Conservation (phyloP, 495 filamentous ascomycete species). For the Filosporella fistucella region DNA sequence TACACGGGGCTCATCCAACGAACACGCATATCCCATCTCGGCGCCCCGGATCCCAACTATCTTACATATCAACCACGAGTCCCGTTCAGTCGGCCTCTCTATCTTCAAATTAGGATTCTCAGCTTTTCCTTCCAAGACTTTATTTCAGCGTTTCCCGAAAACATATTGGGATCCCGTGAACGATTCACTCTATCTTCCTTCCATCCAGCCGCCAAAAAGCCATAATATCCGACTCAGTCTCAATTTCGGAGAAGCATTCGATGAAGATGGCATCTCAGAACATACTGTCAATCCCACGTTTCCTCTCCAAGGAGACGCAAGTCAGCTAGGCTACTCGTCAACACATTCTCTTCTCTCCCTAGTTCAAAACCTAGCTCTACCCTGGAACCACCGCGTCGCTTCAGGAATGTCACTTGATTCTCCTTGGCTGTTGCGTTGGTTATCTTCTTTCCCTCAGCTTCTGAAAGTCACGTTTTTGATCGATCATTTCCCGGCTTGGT, state of each 20-base stretch:
- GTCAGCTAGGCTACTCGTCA: too few species aligned
- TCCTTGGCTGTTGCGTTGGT: too few species aligned
- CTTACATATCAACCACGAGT: background rate
- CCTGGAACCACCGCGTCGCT: too few species aligned
- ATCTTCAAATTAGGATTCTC: background rate
- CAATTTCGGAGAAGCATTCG: too few species aligned
- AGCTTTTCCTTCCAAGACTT: background rate
- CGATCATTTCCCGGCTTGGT: background rate
- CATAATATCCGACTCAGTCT: too few species aligned
- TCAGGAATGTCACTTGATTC: too few species aligned
- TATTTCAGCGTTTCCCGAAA: background rate
- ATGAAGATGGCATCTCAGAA: too few species aligned
- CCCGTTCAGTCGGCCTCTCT: background rate
- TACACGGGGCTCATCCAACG: too few species aligned
- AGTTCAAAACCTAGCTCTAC: too few species aligned
- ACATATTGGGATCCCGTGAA: constrained; percentile 1
- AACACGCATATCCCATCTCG: background rate
- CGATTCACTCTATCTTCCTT: background rate
- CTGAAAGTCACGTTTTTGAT: background rate
- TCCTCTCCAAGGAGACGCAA: too few species aligned
- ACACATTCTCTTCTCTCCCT: too few species aligned
- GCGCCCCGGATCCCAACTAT: background rate
- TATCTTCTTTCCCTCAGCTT: background rate
- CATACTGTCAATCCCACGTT: too few species aligned
- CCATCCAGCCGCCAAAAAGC: background rate